Evolutionary conservation across 2,329 filamentous ascomycete genomes (phyloP), one percentile per base, ranked within the genome.

Genomic region (Laburnicola sp.): DNA sequence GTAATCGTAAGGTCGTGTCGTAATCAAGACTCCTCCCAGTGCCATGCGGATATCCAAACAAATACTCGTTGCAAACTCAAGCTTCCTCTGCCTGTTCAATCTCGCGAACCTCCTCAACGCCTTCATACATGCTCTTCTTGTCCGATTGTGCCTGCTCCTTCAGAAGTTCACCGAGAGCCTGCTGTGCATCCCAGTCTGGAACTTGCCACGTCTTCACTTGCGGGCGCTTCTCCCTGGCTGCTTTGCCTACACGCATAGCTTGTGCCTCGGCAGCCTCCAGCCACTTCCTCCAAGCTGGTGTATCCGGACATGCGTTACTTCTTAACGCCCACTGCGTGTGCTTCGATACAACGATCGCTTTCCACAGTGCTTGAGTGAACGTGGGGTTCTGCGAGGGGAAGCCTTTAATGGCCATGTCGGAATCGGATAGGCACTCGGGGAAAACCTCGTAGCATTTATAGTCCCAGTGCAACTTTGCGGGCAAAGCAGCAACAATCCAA

Each of bases 401-500:
- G 6, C 64, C 62, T 45, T 74, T 74, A 3, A 57, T 61, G 3
- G 62, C 56, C 48, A 69, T 66, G 16, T 74, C 58, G 3, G 70
- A 68, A 39, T 70, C 67, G 5, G 66, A 65, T 4, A 74, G 59
- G 9, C 63, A 64, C 39, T 77, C 64, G 31, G 69, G 64, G 8
- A 60, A 62, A n/a, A 80, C 70, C 2, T 64, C 54, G 56, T 78
- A 79, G 45, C 73, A 74, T 3, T 70, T 69, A 0, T 75, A 72
- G 51, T 81, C 76, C 78, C 78, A 81, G 51, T 80, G 77, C 10
- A 72, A 56, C 28, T 74, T 72, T 11, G 66, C 62, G 1, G 77
- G 78, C 16, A 80, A 59, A 10, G 78, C 78, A 36, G 79, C 79
- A 1, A 78, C 77, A 16, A 77, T 73, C 78, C 79, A 81, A 58